A percentile compares a stretch with the other conserved stretches of the same genome.
These are phyloP conservation scores for Pseudocercospora macadamiae DNA, from an alignment of 2,329 filamentous ascomycete genomes.

Conservation along the genomic window DNA sequence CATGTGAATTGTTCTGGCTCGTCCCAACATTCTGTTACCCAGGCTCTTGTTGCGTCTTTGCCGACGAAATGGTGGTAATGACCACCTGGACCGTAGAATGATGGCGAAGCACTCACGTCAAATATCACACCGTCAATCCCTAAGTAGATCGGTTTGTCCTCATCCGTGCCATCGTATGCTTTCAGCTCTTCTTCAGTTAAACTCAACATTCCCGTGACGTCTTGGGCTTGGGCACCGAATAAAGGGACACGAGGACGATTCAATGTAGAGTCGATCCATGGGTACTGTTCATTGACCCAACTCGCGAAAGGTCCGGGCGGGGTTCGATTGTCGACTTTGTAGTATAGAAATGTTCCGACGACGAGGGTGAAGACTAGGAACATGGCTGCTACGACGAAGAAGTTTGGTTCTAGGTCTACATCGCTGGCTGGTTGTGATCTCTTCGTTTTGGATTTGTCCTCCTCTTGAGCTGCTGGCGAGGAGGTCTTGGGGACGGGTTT, in stretches of 20 bases:
- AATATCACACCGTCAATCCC: conserved; percentile 38
- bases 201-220: conserved; percentile 14
- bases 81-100: conserved; percentile 38
- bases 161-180: conserved; percentile 32
- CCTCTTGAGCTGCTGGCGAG: conserved; percentile 10
- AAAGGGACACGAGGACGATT: conserved; percentile 13
- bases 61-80: conserved; percentile 37
- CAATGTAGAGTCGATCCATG: conserved; percentile 22
- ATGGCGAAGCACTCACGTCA: conserved; percentile 34
- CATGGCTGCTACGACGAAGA: conserved; percentile 23
- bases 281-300: conserved; percentile 26
- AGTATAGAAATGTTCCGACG: conserved; percentile 23
- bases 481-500: conserved; percentile 17
- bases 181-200: conserved; percentile 31
- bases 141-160: conserved; percentile 34
- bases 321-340: conserved; percentile 30
- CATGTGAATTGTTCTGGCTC: conserved; percentile 32
- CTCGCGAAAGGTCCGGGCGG: conserved; percentile 22
- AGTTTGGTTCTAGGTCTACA: conserved; percentile 27
- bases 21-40: conserved; percentile 39
- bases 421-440: background rate
- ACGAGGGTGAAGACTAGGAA: conserved; percentile 20
- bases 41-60: conserved; percentile 36
- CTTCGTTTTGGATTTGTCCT: conserved; percentile 20
- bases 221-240: conserved; percentile 23